Percentiles rank a stretch among this genome's conserved stretches.
phyloP scores from a whole-genome alignment of 176 grass and related monocot genomes.

The barley (Hordeum vulgare) region DNA sequence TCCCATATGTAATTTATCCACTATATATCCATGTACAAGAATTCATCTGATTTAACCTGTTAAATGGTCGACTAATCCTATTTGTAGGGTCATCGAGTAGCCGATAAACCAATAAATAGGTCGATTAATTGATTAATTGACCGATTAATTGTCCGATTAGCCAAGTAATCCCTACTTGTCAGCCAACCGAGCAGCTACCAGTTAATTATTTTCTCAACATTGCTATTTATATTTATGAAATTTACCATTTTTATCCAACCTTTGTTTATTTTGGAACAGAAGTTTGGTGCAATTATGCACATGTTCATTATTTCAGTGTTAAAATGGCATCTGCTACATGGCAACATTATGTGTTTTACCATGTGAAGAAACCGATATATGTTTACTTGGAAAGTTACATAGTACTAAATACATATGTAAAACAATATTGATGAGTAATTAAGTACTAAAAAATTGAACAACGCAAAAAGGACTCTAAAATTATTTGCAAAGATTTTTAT shows the following conservation, averaged over 20 bases:
- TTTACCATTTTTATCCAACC: neutral
- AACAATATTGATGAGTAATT: neutral
- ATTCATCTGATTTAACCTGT: no score
- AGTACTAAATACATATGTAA: neutral
- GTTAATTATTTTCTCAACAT: no score
- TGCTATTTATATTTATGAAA: no score
- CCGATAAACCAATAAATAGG: no score
- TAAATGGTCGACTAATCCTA: no score
- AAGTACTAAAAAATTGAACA: neutral
- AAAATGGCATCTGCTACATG: neutral
- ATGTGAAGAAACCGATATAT: neutral
- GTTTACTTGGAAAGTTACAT: neutral
- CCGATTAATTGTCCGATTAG: no score
- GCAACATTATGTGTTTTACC: neutral
- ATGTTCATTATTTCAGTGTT: neutral
- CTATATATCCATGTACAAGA: neutral
- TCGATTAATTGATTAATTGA: no score
- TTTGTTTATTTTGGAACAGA: neutral
- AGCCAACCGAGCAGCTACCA: no score
- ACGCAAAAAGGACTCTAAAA: neutral
- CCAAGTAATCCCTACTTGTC: no score
- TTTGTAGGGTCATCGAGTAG: no score
- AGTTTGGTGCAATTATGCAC: neutral
- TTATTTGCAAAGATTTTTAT: neutral
- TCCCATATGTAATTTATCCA: no score